These are phyloP conservation scores for Populus nigra DNA, from an alignment of 345 rosid genomes.

Conservation along the genomic window DNA sequence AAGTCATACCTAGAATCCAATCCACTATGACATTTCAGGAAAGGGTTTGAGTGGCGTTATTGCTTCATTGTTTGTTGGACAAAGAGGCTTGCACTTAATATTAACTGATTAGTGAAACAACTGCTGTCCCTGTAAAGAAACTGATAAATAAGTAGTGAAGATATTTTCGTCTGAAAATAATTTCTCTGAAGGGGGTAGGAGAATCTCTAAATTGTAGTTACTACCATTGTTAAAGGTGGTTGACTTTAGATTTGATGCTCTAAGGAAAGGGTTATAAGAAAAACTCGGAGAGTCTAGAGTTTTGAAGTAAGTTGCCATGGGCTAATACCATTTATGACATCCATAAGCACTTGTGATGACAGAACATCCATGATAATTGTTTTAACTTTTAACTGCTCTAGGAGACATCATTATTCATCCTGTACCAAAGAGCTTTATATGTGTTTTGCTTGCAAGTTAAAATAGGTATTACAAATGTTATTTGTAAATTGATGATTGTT, in stretches of 20 bases:
- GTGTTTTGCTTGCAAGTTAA: neutral
- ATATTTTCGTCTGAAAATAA: neutral
- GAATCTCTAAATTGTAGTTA: neutral
- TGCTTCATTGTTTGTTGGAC: neutral
- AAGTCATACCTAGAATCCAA: slow-evolving; percentile 1
- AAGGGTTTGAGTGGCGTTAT: neutral
- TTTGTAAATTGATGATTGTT: neutral
- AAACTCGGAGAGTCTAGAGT: too few relatives aligned
- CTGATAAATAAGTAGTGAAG: neutral
- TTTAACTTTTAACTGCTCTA: neutral
- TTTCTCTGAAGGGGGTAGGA: neutral
- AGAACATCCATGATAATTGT: neutral
- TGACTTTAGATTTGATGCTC: neutral
- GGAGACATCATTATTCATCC: neutral
- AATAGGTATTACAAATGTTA: neutral
- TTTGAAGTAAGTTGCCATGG: too few relatives aligned
- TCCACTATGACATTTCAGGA: neutral
- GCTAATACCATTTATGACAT: neutral
- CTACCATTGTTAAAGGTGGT: neutral
- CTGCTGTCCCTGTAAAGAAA: neutral
- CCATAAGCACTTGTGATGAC: neutral
- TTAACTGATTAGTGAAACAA: neutral
- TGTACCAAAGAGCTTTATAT: neutral
- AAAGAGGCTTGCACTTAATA: neutral
- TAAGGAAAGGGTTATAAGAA: neutral